Percentiles rank a stretch among this genome's conserved stretches.
Evolutionary conservation across 495 filamentous ascomycete species (phyloP).

Genomic region (Umbilicaria muhlenbergii): DNA sequence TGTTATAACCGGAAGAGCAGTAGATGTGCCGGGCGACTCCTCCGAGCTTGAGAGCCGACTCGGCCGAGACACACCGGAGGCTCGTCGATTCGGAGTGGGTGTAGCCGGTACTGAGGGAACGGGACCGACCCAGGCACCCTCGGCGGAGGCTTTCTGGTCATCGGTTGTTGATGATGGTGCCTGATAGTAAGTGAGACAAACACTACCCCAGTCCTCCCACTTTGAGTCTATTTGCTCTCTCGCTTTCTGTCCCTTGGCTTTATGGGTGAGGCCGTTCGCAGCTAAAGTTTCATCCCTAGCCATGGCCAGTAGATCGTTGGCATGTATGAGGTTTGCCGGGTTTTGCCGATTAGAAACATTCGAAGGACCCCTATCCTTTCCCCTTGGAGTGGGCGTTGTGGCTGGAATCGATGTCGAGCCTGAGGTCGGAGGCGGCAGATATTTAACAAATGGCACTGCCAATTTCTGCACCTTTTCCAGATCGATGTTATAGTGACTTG

Average conservation of each 20-base stretch:
- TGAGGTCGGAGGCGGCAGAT: conserved; percentile 22
- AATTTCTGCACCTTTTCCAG: conserved; percentile 74
- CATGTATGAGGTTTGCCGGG: conserved; percentile 36
- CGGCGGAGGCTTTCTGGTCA: conserved; percentile 10
- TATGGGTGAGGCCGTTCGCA: conserved; percentile 27
- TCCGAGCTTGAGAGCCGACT: conserved; percentile 34
- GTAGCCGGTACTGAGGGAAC: conserved; percentile 22
- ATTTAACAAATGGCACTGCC: conserved; percentile 66
- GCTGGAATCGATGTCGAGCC: conserved; percentile 26
- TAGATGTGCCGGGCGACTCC: conserved; percentile 28
- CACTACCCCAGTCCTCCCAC: conserved; percentile 56
- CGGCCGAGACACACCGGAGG: conserved; percentile 19
- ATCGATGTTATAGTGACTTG: conserved; percentile 87
- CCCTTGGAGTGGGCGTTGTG: conserved; percentile 38
- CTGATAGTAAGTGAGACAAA: conserved; percentile 51
- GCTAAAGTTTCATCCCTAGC: conserved; percentile 33
- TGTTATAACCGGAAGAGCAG: conserved; percentile 16
- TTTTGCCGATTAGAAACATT: conserved; percentile 19
- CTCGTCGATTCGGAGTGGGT: conserved; percentile 32
- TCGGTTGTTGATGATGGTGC: conserved; percentile 14
- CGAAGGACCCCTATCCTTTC: conserved; percentile 48
- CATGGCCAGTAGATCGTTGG: conserved; percentile 63
- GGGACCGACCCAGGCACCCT: conserved; percentile 1
- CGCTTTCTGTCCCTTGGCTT: conserved; percentile 15
- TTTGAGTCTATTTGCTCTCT: conserved; percentile 12